Conservation (phyloP, 306 rosid species). For the Crotalaria pallida region DNA sequence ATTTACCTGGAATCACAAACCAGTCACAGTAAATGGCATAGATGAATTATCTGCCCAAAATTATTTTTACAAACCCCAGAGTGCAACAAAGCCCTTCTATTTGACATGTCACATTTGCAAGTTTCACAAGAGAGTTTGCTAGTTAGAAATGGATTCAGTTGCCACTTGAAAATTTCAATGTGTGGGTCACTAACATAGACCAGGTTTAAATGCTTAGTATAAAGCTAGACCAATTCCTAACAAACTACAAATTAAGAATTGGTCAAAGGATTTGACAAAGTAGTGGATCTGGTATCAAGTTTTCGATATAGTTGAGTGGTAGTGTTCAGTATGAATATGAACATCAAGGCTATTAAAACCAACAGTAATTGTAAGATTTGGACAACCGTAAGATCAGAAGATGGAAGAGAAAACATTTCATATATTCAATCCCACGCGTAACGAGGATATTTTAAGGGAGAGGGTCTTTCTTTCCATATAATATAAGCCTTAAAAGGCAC, state of each 20-base stretch:
- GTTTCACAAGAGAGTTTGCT: not conserved
- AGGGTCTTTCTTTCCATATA: not conserved
- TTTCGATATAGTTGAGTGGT: not conserved
- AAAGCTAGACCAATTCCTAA: slow-evolving; percentile 9
- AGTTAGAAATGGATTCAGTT: not conserved
- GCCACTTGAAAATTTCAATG: slow-evolving; percentile 2
- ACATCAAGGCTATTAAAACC: slow-evolving; percentile 6
- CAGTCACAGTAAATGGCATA: slow-evolving; percentile 22
- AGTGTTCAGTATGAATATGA: slow-evolving; percentile 2
- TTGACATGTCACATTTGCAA: not conserved
- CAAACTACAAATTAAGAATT: not conserved
- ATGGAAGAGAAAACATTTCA: not conserved
- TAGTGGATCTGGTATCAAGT: not conserved
- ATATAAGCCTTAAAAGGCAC: not conserved
- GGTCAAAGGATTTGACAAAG: slow-evolving; percentile 1
- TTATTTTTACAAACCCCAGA: not conserved
- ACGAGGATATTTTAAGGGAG: not conserved
- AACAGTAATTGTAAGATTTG: not conserved
- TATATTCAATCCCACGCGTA: not conserved
- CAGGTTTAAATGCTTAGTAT: not conserved
- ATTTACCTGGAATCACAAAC: slow-evolving; percentile 61
- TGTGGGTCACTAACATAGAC: not conserved
- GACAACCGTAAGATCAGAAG: not conserved
- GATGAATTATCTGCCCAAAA: not conserved
- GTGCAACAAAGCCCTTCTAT: slow-evolving; percentile 15